Conservation (phyloP, 1,284 basidiomycete species). For the Rhodotorula sp. region DNA sequence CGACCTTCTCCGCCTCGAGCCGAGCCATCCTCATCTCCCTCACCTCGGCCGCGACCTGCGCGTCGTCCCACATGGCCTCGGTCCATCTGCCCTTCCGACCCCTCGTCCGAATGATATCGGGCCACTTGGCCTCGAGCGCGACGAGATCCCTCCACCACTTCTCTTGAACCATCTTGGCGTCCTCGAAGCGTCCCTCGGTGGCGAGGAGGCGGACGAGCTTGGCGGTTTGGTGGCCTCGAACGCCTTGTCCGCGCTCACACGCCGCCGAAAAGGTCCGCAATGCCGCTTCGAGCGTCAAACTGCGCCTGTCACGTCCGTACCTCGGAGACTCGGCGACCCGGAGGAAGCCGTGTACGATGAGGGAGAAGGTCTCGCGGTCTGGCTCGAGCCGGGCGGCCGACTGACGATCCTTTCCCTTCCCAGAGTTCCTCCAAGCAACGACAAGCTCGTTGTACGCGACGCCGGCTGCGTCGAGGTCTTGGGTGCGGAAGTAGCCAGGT, state of each 20-base stretch:
- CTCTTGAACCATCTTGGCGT: slow-evolving; percentile 28
- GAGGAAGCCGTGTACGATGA: slow-evolving; percentile 31
- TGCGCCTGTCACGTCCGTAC: not conserved
- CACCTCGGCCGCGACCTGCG: slow-evolving; percentile 7
- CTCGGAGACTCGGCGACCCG: slow-evolving; percentile 11
- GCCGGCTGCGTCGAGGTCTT: slow-evolving; percentile 29
- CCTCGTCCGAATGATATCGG: not conserved
- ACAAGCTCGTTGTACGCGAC: slow-evolving; percentile 29
- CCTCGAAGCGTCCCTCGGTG: slow-evolving; percentile 16
- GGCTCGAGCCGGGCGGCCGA: not conserved
- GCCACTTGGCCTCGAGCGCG: not conserved
- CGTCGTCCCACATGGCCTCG: slow-evolving; percentile 7
- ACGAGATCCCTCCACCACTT: slow-evolving; percentile 30
- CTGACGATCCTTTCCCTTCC: no score
- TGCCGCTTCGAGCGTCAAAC: slow-evolving; percentile 17
- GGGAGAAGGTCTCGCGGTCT: slow-evolving; percentile 31
- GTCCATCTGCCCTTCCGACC: not conserved
- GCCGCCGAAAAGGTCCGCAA: slow-evolving; percentile 19
- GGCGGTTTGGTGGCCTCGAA: slow-evolving; percentile 6
- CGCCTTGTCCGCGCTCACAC: not conserved
- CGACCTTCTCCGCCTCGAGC: slow-evolving; percentile 1
- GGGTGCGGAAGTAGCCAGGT: not conserved
- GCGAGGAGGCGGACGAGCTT: slow-evolving; percentile 16
- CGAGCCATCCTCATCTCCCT: slow-evolving; percentile 22
- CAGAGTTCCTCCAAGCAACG: not conserved